These are phyloP conservation scores for Phalaenopsis equestris DNA, from an alignment of 106 monocot genomes.

Conservation along the genomic window DNA sequence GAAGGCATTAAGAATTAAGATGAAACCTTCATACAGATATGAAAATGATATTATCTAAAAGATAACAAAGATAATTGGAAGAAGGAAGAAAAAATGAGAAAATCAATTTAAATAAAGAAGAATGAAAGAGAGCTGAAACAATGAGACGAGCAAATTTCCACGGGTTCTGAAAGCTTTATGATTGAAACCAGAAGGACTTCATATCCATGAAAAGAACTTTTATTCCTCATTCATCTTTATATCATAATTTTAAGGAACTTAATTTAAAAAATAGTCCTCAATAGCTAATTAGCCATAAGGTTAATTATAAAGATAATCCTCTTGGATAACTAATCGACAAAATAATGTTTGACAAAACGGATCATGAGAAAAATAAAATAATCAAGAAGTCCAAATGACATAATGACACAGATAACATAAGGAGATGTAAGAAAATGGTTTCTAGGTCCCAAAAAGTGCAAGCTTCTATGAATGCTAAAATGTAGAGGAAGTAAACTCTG, in stretches of 20 bases:
- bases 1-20: neutral
- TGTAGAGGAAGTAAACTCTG: neutral
- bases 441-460: neutral
- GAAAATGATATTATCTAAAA: neutral
- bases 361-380: neutral
- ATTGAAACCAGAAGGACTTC: neutral
- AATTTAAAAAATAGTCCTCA: neutral
- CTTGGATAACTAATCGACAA: neutral
- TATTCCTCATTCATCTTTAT: neutral
- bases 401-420: neutral
- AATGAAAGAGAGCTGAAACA: neutral
- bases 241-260: neutral
- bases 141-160: neutral
- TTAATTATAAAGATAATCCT: neutral
- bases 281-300: neutral
- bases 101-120: neutral
- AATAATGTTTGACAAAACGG: neutral
- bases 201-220: neutral
- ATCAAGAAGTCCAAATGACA: neutral
- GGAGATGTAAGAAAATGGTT: neutral
- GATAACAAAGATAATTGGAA: neutral
- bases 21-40: neutral
- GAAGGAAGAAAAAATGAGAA: neutral
- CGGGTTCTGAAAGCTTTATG: neutral
- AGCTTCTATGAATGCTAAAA: neutral